phyloP scores from a whole-genome alignment of 179 eudicot genomes.

The Carnegiea gigantea region DNA sequence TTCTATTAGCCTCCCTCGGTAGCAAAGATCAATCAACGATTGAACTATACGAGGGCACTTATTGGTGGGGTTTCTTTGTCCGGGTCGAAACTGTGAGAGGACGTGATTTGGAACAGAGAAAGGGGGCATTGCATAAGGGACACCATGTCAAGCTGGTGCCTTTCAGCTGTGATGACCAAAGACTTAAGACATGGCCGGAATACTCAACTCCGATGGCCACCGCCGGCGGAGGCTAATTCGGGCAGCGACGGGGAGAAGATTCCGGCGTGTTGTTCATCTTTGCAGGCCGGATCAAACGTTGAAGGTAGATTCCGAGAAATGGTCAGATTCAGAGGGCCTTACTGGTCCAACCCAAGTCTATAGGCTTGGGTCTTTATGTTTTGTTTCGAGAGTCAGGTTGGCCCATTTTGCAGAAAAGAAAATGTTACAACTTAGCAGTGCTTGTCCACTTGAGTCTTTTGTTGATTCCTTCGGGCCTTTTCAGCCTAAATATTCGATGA shows the following conservation, averaged over 20 bases:
- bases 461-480: too few species aligned
- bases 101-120: conserved; percentile 24
- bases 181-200: background rate
- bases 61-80: conserved; percentile 16
- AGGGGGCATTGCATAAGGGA: conserved; percentile 27
- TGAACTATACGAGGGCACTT: conserved; percentile 41
- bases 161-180: background rate
- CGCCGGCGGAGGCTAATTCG: background rate
- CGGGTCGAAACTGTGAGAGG: conserved; percentile 24
- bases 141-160: conserved; percentile 28
- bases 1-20: conserved; percentile 47
- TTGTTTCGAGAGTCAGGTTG: background rate
- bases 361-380: background rate
- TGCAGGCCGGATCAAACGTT: background rate
- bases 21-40: conserved; percentile 46
- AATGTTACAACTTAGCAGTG: too few species aligned
- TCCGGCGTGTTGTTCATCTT: conserved; percentile 1
- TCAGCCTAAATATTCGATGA: too few species aligned
- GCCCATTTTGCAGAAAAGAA: background rate
- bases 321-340: background rate
- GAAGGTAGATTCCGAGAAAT: background rate
- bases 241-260: conserved; percentile 4
- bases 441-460: too few species aligned
- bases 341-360: conserved; percentile 2
- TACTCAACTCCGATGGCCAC: conserved; percentile 3